Evolutionary conservation across 2,329 filamentous ascomycete species (phyloP).

Genomic region (Fulvia fulva): DNA sequence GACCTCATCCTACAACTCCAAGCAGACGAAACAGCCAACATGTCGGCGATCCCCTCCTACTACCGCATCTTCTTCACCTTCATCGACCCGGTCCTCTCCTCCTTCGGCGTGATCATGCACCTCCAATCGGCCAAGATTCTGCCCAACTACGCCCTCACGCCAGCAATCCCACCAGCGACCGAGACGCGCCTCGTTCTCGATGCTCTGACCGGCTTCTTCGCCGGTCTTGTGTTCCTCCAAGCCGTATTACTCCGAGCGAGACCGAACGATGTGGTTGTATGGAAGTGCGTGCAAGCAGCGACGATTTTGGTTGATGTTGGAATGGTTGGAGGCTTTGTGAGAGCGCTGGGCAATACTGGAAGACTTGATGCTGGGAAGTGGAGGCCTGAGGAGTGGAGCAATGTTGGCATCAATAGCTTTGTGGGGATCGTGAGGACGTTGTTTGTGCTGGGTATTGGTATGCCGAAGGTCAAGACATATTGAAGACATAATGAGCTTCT

Average conservation of each 20-base stretch:
- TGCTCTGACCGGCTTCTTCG: constrained; percentile 7
- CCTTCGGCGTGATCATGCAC: background rate
- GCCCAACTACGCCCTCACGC: constrained; percentile 1
- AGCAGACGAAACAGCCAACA: background rate
- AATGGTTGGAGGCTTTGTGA: constrained; percentile 1
- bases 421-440: background rate
- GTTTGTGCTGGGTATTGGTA: background rate
- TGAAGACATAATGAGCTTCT: too few relatives aligned
- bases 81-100: background rate
- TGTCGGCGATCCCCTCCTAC: background rate
- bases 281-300: constrained; percentile 5
- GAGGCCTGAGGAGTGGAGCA: constrained; percentile 2
- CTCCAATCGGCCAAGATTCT: background rate
- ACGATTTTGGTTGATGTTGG: constrained; percentile 4
- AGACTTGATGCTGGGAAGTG: background rate
- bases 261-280: constrained; percentile 12
- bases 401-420: background rate
- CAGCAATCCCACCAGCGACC: background rate
- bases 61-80: constrained; percentile 2
- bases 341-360: background rate
- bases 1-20: background rate
- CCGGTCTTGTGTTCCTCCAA: constrained; percentile 1
- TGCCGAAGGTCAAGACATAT: background rate
- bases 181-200: constrained; percentile 6
- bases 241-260: constrained; percentile 6